Evolutionary conservation across 2,329 filamentous ascomycete species (phyloP).

Genomic region (Neofusicoccum laricinum): DNA sequence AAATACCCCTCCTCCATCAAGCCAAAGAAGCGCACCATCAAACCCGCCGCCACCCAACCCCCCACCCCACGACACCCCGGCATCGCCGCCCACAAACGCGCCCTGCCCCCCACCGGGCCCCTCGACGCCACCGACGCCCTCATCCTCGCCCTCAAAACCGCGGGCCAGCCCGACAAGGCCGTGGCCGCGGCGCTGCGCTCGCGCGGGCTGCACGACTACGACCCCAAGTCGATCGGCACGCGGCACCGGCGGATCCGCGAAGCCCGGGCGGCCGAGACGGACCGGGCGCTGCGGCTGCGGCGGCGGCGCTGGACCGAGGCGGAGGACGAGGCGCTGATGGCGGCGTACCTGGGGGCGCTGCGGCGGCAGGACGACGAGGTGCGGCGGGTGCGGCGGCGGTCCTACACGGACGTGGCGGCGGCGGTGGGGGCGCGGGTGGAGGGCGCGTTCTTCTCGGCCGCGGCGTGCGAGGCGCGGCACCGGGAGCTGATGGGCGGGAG

Average conservation of each 20-base stretch:
- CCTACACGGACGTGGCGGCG: neutral
- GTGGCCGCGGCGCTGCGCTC: constrained; percentile 42
- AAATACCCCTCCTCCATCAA: neutral
- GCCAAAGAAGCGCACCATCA: no score
- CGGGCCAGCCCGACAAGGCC: constrained; percentile 43
- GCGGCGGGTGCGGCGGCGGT: neutral
- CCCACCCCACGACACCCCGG: neutral
- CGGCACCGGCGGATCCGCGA: constrained; percentile 47
- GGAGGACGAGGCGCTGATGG: constrained; percentile 46
- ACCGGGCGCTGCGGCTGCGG: constrained; percentile 45
- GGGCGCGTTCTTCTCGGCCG: neutral
- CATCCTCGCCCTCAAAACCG: constrained; percentile 42
- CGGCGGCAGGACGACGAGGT: constrained; percentile 26
- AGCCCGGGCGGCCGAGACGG: constrained; percentile 41
- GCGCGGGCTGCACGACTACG: constrained; percentile 43
- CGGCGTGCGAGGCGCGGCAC: neutral
- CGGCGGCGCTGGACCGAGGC: constrained; percentile 49
- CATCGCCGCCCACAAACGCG: constrained; percentile 9
- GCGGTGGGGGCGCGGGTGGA: neutral
- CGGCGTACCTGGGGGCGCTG: constrained; percentile 42
- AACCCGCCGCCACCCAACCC: neutral
- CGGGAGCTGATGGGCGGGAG: neutral
- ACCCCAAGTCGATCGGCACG: constrained; percentile 47
- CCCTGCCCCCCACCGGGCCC: neutral
- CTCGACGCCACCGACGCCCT: constrained; percentile 49